Evolutionary conservation across 129 eudicot species (phyloP), one percentile per base, ranked within the genome.

Genomic region (Silybum marianum): DNA sequence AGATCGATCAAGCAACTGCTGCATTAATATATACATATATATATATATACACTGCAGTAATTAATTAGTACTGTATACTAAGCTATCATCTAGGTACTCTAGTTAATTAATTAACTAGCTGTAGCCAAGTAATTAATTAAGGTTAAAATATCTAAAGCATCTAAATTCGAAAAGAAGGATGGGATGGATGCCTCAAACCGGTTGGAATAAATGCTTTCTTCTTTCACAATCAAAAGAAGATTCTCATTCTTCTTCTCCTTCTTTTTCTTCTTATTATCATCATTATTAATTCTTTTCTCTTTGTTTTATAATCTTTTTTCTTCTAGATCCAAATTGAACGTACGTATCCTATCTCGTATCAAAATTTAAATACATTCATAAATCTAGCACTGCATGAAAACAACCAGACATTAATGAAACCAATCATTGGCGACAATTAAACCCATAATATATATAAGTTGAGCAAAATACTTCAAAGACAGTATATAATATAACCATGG

Each of bases 171-270:
- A 78, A 78, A 73, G 79, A 84, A 73, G 25, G 78, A 83, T 26
- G 82, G 83, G 77, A 77, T 78, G 73, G 82, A 83, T 73, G 83
- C 82, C 62, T 72, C 80, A 84, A 80, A 75, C 83, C 80, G 71
- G 72, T 84, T 21, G 80, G 93, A 93, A 90, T 89, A 90, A 81
- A 84, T 93, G 88, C 95, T 93, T 90, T 87, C 97, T 93, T 93
- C 86, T 87, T 90, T 88, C 80, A 83, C 91, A 89, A 90, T 85
- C 87, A 87, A 93, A 93, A 90, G 81, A 85, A 93, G 90, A 93
- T 93, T 90, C 97, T 75, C 80, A 84, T 85, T 86, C 85, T 79
- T 85, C 40, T 74, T 51, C 48, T 79, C 73, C 13, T 12, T 16
- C 32, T 71, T 51, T 18, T 28, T 63, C 4, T 66, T n/a, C 51